These are phyloP conservation scores for Candolleomyces eurysporus DNA, from an alignment of 768 basidiomycete species.

Conservation along the genomic window DNA sequence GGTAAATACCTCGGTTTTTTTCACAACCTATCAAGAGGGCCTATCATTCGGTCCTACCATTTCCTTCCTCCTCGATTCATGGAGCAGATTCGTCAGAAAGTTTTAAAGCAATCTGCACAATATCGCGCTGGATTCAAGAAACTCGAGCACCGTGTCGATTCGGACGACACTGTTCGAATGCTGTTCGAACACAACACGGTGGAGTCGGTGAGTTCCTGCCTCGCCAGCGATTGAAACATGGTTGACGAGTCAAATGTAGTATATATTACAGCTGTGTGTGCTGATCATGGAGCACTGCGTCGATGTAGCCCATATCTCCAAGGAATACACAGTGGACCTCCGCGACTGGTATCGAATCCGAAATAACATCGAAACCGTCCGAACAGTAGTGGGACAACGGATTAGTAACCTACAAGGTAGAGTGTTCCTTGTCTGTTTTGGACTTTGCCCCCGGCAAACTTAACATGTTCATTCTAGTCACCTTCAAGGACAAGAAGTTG, in stretches of 20 bases:
- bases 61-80: neutral
- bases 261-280: slow-evolving; percentile 13
- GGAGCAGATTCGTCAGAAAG: neutral
- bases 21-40: neutral
- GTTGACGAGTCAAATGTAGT: slow-evolving; percentile 4
- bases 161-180: slow-evolving; percentile 12
- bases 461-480: neutral
- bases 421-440: neutral
- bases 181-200: slow-evolving; percentile 7
- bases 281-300: slow-evolving; percentile 16
- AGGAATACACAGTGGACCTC: slow-evolving; percentile 9
- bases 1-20: neutral
- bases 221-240: neutral
- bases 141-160: slow-evolving; percentile 14
- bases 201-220: slow-evolving; percentile 12
- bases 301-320: slow-evolving; percentile 9
- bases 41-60: neutral
- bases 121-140: slow-evolving; percentile 6
- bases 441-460: neutral
- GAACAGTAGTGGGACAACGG: neutral
- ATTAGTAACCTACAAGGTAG: slow-evolving; percentile 9
- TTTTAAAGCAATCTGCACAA: slow-evolving; percentile 9
- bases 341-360: slow-evolving; percentile 9
- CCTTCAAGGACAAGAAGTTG: neutral
- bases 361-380: slow-evolving; percentile 1